Evolutionary conservation across 2,329 filamentous ascomycete genomes (phyloP), one percentile per base, ranked within the genome.

Genomic region (Remersonia thermophila): DNA sequence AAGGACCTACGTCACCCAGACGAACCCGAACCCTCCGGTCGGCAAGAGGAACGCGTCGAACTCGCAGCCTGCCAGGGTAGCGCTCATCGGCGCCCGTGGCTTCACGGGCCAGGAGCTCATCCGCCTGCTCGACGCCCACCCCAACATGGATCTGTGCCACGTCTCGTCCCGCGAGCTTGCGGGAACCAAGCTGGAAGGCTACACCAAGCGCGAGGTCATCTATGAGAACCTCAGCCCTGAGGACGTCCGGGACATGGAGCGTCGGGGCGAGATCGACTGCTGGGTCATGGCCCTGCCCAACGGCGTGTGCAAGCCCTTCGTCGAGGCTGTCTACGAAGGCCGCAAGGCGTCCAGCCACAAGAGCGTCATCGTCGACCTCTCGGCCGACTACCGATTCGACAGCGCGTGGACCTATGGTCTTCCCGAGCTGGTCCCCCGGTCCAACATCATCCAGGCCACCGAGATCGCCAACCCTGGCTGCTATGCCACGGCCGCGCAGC

Each of bases 231-330:
- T 96, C 30, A 78, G 73, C 38, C 74, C 85, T 6, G 89, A 96
- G 47, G 89, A 96, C 48, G 79, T 94, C 10, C 76, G 77, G 44
- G 71, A 77, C 39, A 84, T 96, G 73, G 83, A 91, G 44, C 78
- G 82, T 55, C 76, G 80, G 23, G 82, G 83, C 35, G 75, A 87
- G 51, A 78, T 96, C 33, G 89, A 96, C 63, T 91, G 83, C 62
- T 96, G 87, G 87, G 83, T 96, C 30, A 91, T 96, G 83, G 91
- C 91, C 26, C 75, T 96, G 20, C 91, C 89, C 30, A 98, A 96
- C 54, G 83, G 84, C 42, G 85, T 94, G 33, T 95, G 85, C 73
- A 83, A 86, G 63, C 87, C 91, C 0, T 98, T 81, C 49, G 81
- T 96, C 8, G 84, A 96, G 45, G 89, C 89, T 7, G 74, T 96